These are phyloP conservation scores for Neofusicoccum cordaticola DNA, from an alignment of 2,329 filamentous ascomycete genomes.

Conservation along the genomic window DNA sequence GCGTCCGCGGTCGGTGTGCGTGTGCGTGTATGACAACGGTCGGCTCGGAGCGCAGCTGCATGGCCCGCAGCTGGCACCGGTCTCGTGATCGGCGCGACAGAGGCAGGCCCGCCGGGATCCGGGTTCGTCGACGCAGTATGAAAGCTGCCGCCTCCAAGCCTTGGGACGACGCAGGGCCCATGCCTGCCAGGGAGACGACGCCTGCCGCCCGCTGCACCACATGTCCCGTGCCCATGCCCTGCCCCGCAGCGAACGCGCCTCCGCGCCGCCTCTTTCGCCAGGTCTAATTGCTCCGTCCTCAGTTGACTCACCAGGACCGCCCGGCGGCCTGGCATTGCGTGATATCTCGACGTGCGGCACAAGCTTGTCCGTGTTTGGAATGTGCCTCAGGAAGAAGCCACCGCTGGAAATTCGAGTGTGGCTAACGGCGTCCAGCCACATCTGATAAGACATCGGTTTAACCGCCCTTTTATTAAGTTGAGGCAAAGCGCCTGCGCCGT, in stretches of 20 bases:
- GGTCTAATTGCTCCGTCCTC: background rate
- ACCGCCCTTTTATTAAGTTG: conserved; percentile 3
- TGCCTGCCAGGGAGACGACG: background rate
- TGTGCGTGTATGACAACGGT: background rate
- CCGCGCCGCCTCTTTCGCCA: background rate
- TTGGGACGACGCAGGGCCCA: background rate
- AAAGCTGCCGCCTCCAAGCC: background rate
- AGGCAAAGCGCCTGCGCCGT: background rate
- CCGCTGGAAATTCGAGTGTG: background rate
- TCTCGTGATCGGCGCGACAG: background rate
- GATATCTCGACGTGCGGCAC: background rate
- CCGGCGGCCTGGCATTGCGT: background rate
- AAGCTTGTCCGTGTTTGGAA: background rate
- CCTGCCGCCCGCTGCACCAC: background rate
- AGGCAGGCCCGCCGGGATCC: background rate
- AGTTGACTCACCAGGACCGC: background rate
- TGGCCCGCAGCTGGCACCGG: background rate
- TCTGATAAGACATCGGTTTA: conserved; percentile 8
- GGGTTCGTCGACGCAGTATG: background rate
- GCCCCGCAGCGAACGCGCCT: background rate
- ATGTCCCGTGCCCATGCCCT: background rate
- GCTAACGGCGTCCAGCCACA: background rate
- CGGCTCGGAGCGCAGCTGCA: conserved; percentile 4
- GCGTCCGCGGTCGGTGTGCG: background rate
- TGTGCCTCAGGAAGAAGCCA: background rate